These are phyloP conservation scores for Teunomyces lycoperdinae DNA, from an alignment of 805 yeast species.

Conservation along the genomic window DNA sequence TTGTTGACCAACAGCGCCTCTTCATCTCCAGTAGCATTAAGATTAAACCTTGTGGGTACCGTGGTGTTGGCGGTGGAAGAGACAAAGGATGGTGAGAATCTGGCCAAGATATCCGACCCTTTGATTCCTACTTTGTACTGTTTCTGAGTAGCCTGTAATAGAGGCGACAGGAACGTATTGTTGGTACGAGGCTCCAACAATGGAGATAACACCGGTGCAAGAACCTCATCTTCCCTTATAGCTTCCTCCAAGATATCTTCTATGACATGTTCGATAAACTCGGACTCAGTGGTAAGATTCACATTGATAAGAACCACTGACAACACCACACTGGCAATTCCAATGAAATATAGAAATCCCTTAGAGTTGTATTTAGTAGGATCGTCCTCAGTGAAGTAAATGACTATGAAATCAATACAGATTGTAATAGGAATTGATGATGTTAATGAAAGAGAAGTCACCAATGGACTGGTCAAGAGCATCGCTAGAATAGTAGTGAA, in stretches of 20 bases:
- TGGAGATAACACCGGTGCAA: conserved; percentile 49
- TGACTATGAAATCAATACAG: conserved; percentile 43
- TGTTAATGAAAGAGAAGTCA: conserved; percentile 50
- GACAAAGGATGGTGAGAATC: conserved; percentile 13
- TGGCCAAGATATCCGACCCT: conserved; percentile 7
- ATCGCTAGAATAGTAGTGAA: conserved; percentile 50
- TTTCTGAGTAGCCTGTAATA: neutral
- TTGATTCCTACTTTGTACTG: conserved; percentile 12
- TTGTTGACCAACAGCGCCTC: conserved; percentile 7
- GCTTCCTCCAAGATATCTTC: conserved; percentile 50
- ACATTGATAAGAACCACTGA: conserved; percentile 48
- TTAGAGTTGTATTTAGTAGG: conserved; percentile 15
- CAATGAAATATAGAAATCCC: conserved; percentile 38
- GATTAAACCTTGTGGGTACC: conserved; percentile 14
- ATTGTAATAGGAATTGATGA: conserved; percentile 53
- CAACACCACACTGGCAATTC: conserved; percentile 45
- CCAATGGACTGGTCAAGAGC: conserved; percentile 52
- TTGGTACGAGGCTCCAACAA: conserved; percentile 16
- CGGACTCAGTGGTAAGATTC: conserved; percentile 41
- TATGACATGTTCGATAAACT: conserved; percentile 44
- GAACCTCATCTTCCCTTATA: conserved; percentile 41
- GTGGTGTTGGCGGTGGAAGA: conserved; percentile 4
- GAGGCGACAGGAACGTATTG: conserved; percentile 5
- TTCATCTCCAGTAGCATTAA: conserved; percentile 9
- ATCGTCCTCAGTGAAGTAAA: conserved; percentile 20